Evolutionary conservation across 208 protist genomes (phyloP).

Genomic region (Acanthamoeba rhysodes): DNA sequence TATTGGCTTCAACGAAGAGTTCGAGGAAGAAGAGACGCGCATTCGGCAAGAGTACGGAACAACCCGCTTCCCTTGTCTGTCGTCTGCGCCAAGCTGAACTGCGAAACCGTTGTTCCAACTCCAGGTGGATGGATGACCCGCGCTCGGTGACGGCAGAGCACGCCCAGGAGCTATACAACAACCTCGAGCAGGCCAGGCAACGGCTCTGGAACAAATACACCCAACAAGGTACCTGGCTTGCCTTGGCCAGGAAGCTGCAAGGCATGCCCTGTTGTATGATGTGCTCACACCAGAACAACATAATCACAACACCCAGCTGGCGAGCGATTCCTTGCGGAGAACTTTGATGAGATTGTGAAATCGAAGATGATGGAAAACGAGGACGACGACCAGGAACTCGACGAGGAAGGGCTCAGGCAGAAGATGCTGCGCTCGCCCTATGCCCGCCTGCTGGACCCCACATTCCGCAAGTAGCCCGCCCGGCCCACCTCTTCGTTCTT

Average conservation of each 20-base stretch:
- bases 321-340: not conserved
- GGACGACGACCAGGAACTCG: not conserved
- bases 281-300: not conserved
- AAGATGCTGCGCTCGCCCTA: not conserved
- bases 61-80: too few relatives aligned
- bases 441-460: not conserved
- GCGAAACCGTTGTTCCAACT: too few relatives aligned
- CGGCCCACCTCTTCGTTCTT: too few relatives aligned
- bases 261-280: not conserved
- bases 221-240: not conserved
- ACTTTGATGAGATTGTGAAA: not conserved
- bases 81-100: too few relatives aligned
- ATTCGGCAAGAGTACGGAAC: not conserved
- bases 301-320: not conserved
- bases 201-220: conserved; percentile 40
- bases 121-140: conserved; percentile 33
- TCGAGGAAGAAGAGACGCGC: not conserved
- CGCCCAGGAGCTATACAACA: not conserved
- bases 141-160: not conserved
- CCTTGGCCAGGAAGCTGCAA: too few relatives aligned
- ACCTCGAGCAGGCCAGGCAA: not conserved
- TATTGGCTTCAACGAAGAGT: conserved; percentile 41
- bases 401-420: not conserved
- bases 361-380: not conserved
- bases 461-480: too few relatives aligned